Conservation (phyloP, 1,139 yeast genomes). For the Saccharomyces hybrid region DNA sequence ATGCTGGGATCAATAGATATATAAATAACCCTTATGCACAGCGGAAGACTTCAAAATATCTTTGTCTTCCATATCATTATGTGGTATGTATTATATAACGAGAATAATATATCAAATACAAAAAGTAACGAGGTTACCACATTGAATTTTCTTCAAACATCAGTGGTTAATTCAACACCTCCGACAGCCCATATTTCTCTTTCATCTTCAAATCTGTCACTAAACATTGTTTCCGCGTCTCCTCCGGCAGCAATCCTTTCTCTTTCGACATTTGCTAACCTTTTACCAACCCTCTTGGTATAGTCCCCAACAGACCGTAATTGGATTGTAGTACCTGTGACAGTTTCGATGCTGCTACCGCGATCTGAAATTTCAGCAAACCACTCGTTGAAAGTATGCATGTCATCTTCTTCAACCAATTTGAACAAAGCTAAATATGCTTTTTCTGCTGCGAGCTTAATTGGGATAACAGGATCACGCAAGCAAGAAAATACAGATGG, state of each 20-base stretch:
- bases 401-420: conserved; percentile 63
- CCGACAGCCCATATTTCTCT: conserved; percentile 85
- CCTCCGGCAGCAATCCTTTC: conserved; percentile 89
- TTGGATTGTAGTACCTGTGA: conserved; percentile 45
- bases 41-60: neutral
- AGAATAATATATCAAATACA: neutral
- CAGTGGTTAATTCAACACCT: conserved; percentile 42
- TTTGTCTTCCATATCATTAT: neutral
- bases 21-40: neutral
- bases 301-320: conserved; percentile 79
- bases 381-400: conserved; percentile 57
- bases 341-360: conserved; percentile 33
- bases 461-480: conserved; percentile 80
- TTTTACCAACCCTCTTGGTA: conserved; percentile 75
- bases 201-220: conserved; percentile 83
- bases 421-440: conserved; percentile 70
- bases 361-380: conserved; percentile 28
- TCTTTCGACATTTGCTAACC: conserved; percentile 79
- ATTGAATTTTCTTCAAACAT: conserved; percentile 3
- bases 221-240: conserved; percentile 75
- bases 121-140: no score
- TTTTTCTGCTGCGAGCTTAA: conserved; percentile 91
- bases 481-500: conserved; percentile 77
- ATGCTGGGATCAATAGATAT: neutral
- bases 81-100: conserved; percentile 10